These are phyloP conservation scores for Colletotrichum incanum DNA, from an alignment of 2,329 filamentous ascomycete genomes.

Conservation along the genomic window DNA sequence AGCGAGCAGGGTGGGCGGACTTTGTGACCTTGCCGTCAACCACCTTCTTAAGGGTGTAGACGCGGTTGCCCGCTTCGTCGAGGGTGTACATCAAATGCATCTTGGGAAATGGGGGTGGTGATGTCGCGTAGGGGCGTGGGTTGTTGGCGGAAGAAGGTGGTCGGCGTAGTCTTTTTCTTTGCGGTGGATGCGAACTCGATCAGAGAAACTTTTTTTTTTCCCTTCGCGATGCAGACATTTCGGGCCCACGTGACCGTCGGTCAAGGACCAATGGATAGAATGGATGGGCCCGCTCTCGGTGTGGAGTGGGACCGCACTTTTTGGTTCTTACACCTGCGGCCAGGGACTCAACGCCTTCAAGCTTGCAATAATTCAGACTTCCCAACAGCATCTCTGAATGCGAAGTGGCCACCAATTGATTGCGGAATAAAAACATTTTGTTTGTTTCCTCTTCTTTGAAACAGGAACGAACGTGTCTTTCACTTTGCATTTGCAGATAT, in stretches of 20 bases:
- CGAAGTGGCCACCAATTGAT: not conserved
- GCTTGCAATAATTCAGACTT: not conserved
- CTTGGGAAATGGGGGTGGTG: slow-evolving; percentile 4
- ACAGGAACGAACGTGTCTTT: too few relatives aligned
- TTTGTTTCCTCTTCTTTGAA: not conserved
- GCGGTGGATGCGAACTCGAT: not conserved
- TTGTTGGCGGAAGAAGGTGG: slow-evolving; percentile 11
- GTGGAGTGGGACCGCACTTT: not conserved
- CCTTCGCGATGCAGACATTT: slow-evolving; percentile 18
- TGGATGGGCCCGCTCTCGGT: not conserved
- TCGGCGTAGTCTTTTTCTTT: slow-evolving; percentile 1
- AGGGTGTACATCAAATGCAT: slow-evolving; percentile 77
- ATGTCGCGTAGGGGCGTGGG: not conserved
- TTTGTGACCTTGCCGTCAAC: slow-evolving; percentile 91
- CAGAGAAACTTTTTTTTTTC: slow-evolving; percentile 36
- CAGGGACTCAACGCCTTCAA: not conserved
- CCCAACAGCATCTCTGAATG: not conserved
- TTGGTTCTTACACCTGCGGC: not conserved
- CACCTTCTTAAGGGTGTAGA: slow-evolving; percentile 97
- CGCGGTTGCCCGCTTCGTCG: slow-evolving; percentile 85
- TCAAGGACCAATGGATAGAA: not conserved
- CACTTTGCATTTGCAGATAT: too few relatives aligned
- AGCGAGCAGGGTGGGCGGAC: slow-evolving; percentile 94
- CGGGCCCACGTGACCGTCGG: slow-evolving; percentile 3
- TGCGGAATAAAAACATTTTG: not conserved